Evolutionary conservation across 2,329 filamentous ascomycete genomes (phyloP), one percentile per base, ranked within the genome.

Genomic region (Sphaerulina populicola): DNA sequence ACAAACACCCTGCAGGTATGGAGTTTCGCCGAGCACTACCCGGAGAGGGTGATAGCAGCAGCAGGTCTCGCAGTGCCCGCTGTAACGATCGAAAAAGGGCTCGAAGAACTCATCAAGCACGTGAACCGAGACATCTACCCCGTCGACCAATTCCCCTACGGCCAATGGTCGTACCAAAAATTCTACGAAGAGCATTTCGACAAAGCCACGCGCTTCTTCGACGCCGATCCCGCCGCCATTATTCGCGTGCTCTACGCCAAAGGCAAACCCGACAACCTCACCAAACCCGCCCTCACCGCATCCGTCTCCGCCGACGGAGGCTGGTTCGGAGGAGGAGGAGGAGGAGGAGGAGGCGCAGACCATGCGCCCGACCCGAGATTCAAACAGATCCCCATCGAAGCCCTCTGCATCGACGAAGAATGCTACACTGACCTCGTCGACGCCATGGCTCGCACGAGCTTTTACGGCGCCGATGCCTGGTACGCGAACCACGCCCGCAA

Each of bases 91-190:
- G 74, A 74, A 52, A 54, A 67, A 4, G 74, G 74, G 2, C 58
- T 73, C 18, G 62, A 70, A 0, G 57, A 63, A 7, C 47, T 70
- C 8, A 44, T 72, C 10, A 61, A 65, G 2, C 49, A 64, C 2
- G 60, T 72, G 6, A 69, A 76, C 57, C 69, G 74, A 8, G 67
- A 72, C 0, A 45, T 74, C 8, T 77, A 77, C 54, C 74, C 74
- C 0, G 65, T 61, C 12, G 68, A 71, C 29, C 46, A 74, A 54
- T 74, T 67, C 41, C 66, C 68, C 1, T 64, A 60, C 36, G 68
- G 67, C 4, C 68, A 68, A 48, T 70, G 63, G 60, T 59, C 64
- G 3, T 71, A 71, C 55, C 60, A 64, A 54, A 52, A 50, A 11
- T 67, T 62, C 55, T 68, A 70, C 50, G 60, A 66, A 36, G 53